Evolutionary conservation across 805 yeast genomes (phyloP).

Genomic region (Ogataea paradorogensis): DNA sequence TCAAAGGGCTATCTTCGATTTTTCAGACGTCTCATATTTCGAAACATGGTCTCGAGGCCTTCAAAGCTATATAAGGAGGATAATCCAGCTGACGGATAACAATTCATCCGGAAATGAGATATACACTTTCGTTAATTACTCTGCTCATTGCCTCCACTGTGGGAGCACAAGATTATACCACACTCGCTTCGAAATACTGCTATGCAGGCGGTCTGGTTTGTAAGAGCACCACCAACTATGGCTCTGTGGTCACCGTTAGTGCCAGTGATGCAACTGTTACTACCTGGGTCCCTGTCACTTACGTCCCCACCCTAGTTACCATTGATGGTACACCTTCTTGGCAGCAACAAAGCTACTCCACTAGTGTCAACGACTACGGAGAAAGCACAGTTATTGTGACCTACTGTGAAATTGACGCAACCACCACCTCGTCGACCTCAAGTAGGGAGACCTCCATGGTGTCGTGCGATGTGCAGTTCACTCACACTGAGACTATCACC

Average conservation of each 20-base stretch:
- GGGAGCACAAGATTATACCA: conserved; percentile 18
- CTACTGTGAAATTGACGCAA: conserved; percentile 24
- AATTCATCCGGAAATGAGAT: conserved; percentile 2
- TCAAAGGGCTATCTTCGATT: conserved; percentile 4
- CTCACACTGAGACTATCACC: conserved; percentile 11
- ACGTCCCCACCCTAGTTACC: conserved; percentile 21
- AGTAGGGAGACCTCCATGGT: conserved; percentile 14
- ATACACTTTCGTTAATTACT: conserved; percentile 1
- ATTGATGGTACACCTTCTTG: conserved; percentile 18
- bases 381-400: conserved; percentile 20
- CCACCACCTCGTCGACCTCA: conserved; percentile 11
- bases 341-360: conserved; percentile 20
- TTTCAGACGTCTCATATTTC: conserved; percentile 7
- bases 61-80: conserved; percentile 2
- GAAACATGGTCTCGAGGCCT: conserved; percentile 1
- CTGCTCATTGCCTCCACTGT: conserved; percentile 5
- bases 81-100: conserved; percentile 3
- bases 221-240: conserved; percentile 19
- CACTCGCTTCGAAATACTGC: conserved; percentile 16
- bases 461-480: conserved; percentile 20
- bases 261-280: conserved; percentile 9
- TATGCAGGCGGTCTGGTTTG: conserved; percentile 20
- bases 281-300: conserved; percentile 13
- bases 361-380: conserved; percentile 20
- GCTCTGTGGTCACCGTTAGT: conserved; percentile 13